Conservation (phyloP, 495 filamentous ascomycete species). For the Neurospora africana region DNA sequence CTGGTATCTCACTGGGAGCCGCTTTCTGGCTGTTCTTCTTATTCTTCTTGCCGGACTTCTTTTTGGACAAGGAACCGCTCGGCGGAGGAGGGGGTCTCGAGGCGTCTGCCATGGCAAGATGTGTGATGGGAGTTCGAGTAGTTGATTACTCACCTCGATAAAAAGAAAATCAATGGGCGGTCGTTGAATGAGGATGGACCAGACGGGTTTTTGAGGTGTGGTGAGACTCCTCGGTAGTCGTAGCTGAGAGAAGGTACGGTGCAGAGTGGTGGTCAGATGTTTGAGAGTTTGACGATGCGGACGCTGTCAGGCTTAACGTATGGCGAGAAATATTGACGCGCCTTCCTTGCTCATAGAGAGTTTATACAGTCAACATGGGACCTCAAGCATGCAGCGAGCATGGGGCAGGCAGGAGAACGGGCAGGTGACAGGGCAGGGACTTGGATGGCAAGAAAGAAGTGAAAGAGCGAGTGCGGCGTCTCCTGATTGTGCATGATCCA, state of each 20-base stretch:
- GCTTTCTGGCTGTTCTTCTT: slow-evolving; percentile 4
- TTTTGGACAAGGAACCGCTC: not conserved
- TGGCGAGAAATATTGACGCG: not conserved
- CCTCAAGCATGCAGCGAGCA: not conserved
- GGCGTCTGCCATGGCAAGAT: not conserved
- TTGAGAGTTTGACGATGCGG: not conserved
- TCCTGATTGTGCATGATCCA: not conserved
- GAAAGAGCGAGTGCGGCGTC: not conserved
- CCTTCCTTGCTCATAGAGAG: not conserved
- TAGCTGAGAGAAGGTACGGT: not conserved
- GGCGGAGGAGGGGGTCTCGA: not conserved
- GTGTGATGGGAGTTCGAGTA: not conserved
- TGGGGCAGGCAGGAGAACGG: not conserved
- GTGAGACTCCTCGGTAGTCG: not conserved
- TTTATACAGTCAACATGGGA: not conserved
- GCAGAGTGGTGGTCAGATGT: not conserved
- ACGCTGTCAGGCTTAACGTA: not conserved
- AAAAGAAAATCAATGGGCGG: not conserved
- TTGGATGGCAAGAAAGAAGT: not conserved
- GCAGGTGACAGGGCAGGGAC: not conserved
- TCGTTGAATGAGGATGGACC: not conserved
- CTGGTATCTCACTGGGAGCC: not conserved
- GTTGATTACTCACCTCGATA: not conserved
- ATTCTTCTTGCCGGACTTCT: slow-evolving; percentile 7
- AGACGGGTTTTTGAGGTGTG: not conserved